Evolutionary conservation across 2,329 filamentous ascomycete genomes (phyloP).

Genomic region (Thelonectria blattea): DNA sequence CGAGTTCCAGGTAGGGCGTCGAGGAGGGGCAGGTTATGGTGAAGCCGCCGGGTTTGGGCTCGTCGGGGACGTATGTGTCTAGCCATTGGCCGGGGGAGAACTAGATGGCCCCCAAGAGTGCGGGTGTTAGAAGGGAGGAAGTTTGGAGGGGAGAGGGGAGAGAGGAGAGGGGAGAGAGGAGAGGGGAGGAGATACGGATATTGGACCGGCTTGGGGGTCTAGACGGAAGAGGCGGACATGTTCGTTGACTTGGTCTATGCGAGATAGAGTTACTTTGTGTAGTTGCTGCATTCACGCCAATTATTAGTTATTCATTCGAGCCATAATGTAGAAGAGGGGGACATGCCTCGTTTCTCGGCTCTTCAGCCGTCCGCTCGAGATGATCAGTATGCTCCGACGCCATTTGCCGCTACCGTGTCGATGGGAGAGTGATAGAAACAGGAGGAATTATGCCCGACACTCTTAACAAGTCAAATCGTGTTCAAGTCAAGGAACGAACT

Average conservation of each 20-base stretch:
- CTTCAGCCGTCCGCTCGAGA: conserved; percentile 58
- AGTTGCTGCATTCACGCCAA: conserved; percentile 49
- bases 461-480: not conserved
- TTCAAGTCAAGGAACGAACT: not conserved
- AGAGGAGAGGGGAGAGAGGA: too few relatives aligned
- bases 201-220: conserved; percentile 53
- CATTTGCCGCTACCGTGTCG: conserved; percentile 15
- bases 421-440: too few relatives aligned
- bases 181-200: conserved; percentile 52
- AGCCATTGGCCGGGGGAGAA: conserved; percentile 90
- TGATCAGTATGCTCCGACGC: conserved; percentile 28
- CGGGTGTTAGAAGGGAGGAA: too few relatives aligned
- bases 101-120: conserved; percentile 42
- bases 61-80: conserved; percentile 75
- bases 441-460: too few relatives aligned
- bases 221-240: conserved; percentile 73
- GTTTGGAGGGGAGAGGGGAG: too few relatives aligned
- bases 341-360: conserved; percentile 69
- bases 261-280: conserved; percentile 65
- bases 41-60: conserved; percentile 80
- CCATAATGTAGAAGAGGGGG: too few relatives aligned
- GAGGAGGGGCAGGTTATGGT: conserved; percentile 82
- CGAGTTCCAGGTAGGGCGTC: conserved; percentile 73
- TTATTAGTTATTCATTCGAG: not conserved
- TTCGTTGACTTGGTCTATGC: conserved; percentile 69